Base-by-base conservation (phyloP, 306 rosid species). In the Inga oerstediana region DNA sequence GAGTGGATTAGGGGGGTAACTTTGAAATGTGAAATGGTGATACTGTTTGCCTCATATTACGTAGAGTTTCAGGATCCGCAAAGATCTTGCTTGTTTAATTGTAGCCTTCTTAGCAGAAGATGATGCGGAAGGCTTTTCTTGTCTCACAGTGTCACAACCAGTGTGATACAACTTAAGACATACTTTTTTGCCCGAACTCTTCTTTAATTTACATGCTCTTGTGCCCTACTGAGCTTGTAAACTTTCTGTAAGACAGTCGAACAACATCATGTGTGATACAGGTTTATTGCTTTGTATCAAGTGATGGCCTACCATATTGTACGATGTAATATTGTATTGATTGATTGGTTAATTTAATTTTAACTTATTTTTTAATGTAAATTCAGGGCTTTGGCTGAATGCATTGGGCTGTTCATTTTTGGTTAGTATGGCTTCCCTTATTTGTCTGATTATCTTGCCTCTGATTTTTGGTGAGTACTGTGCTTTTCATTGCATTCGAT, bases 371-470 rank as follows among this genome's bases (percentile, higher is more conserved):
- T 0, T 64, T 39, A 8, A 8, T 73, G 81, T 69, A 12, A 12
- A 35, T 43, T 24, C 70, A 96, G 99, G 94, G 30, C 99, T 95
- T 59, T 95, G 98, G 99, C 34, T 91, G 76, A 88, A 82, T 85
- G 97, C 99, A 6, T 35, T 95, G 92, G 98, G 98, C 45, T 95
- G 99, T 91, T 95, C 99, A 5, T 84, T 95, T 88, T 91, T 95
- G 84, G 98, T 95, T 83, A 95, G 99, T 92, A 91, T 92, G 97
- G 99, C 98, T 87, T 93, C 99, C 72, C 96, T 95, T 75, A 84
- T 89, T 71, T 95, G 99, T 92, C 85, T 95, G 80, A 88, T 91
- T 89, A 76, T 81, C 84, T 84, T 96, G 90, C 99, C 99, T 54
- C 85, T 96, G 58, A 91, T 96, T 75, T 93, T 91, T 67, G 94